Percentiles rank a stretch among this genome's conserved stretches.
These are phyloP conservation scores for Gnetum montanum DNA, from an alignment of 75 land plant species.

Conservation along the genomic window DNA sequence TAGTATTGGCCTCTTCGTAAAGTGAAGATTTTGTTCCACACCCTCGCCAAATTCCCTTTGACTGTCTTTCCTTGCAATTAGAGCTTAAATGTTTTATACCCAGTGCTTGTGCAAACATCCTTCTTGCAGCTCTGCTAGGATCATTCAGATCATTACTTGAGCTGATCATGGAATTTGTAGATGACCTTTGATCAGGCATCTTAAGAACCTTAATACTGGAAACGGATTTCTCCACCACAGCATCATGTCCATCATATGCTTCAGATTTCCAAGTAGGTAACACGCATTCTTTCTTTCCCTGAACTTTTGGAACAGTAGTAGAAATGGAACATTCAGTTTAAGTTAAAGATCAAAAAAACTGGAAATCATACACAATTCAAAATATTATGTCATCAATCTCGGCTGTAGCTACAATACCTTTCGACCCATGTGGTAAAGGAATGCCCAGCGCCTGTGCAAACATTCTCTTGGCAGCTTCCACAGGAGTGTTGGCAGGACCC, in stretches of 20 bases:
- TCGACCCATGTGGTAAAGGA: slow-evolving; percentile 6
- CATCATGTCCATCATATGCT: not conserved
- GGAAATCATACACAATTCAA: no score
- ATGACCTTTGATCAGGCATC: not conserved
- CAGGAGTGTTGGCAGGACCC: slow-evolving; percentile 13
- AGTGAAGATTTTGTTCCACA: no score
- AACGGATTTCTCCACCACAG: not conserved
- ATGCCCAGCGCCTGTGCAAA: slow-evolving; percentile 86
- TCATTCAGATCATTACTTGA: no score
- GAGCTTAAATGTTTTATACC: not conserved
- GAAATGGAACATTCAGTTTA: no score
- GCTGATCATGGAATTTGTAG: no score
- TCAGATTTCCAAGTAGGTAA: not conserved
- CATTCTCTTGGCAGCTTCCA: slow-evolving; percentile 76
- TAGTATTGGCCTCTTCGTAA: no score
- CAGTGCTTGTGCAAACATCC: slow-evolving; percentile 9
- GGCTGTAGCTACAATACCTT: no score
- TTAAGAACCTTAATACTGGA: not conserved
- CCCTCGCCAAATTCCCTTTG: no score
- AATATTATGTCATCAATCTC: no score
- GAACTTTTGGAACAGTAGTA: no score
- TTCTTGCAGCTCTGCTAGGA: slow-evolving; percentile 6
- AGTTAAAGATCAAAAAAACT: no score
- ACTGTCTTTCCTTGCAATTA: not conserved
- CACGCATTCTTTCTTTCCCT: not conserved